Evolutionary conservation across 352 stramenopile genomes (phyloP), one percentile per base, ranked within the genome.

Genomic region (Phytophthora lateralis): DNA sequence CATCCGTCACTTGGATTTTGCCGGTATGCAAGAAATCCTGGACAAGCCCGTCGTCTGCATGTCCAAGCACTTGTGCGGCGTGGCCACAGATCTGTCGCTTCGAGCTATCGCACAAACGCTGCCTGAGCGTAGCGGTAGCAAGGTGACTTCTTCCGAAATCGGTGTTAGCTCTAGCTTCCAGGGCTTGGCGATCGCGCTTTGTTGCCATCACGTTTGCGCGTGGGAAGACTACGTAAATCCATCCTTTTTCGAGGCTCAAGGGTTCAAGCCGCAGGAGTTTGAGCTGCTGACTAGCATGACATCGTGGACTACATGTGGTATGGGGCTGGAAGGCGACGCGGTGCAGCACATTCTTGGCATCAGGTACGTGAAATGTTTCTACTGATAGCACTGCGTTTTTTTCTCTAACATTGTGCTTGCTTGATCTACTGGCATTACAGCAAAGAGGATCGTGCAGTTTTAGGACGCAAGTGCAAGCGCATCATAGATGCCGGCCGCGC

Each of bases 31-130:
- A 34, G 76, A 89, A 47, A 59, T 91, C 3, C 27, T 39, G 0
- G 53, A 77, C 42, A 77, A 75, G 29, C 66, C 76, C 0, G 62
- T 95, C 17, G 81, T 95, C 7, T 87, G 81, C 56, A 93, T 95
- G 72, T 95, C 86, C 48, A 95, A 95, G 65, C 86, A 95, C 46
- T 55, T 95, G 30, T 95, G 86, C 32, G 86, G 86, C 8, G 84
- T 93, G 38, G 86, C 86, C 35, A 95, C 86, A 0, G 86, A 95
- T 49, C 47, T 95, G 29, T 95, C 86, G 18, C 60, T 95, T 39
- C 81, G 85, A 45, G 78, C 83, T 21, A 76, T 93, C 24, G 66
- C 69, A 3, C 70, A 87, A 51, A 91, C 78, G 14, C 54, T 91
- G 15, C 72, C 78, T 45, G 18, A 50, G 10, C 9, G 18, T 2